Percentiles rank a stretch among this genome's conserved stretches.
These are phyloP conservation scores for Chlamydomonas sp. DNA, from an alignment of 139 green algal genomes.

Conservation along the genomic window DNA sequence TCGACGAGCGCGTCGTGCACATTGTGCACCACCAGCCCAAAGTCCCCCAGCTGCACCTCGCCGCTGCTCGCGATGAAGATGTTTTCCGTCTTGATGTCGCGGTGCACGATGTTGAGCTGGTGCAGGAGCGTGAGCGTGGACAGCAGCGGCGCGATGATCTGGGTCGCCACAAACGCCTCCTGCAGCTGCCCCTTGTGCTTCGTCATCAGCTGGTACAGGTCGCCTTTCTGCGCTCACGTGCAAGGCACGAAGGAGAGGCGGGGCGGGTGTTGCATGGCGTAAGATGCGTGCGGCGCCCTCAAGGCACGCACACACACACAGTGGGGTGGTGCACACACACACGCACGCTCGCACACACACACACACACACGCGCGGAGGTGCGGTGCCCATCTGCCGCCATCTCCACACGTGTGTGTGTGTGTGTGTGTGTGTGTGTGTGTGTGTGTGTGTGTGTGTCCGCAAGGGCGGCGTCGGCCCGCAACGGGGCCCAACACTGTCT, in stretches of 20 bases:
- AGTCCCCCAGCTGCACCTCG: slow-evolving; percentile 33
- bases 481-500: no score
- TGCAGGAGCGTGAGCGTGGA: slow-evolving; percentile 4
- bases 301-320: background rate
- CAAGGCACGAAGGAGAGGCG: background rate
- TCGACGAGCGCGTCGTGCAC: slow-evolving; percentile 25
- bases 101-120: slow-evolving; percentile 10
- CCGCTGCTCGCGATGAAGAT: slow-evolving; percentile 25
- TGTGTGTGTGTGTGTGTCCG: no score
- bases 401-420: no score
- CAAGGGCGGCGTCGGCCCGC: no score
- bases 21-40: slow-evolving; percentile 33
- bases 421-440: no score
- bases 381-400: no score
- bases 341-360: no score
- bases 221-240: slow-evolving; percentile 13
- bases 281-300: background rate
- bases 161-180: slow-evolving; percentile 23
- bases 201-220: slow-evolving; percentile 33
- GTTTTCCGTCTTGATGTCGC: slow-evolving; percentile 28
- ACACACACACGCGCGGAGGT: no score
- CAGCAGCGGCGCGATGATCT: slow-evolving; percentile 17
- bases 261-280: background rate
- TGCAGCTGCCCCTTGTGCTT: slow-evolving; percentile 17
- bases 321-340: background rate